phyloP scores from a whole-genome alignment of 2,329 filamentous ascomycete species.

The Botryotinia globosa region DNA sequence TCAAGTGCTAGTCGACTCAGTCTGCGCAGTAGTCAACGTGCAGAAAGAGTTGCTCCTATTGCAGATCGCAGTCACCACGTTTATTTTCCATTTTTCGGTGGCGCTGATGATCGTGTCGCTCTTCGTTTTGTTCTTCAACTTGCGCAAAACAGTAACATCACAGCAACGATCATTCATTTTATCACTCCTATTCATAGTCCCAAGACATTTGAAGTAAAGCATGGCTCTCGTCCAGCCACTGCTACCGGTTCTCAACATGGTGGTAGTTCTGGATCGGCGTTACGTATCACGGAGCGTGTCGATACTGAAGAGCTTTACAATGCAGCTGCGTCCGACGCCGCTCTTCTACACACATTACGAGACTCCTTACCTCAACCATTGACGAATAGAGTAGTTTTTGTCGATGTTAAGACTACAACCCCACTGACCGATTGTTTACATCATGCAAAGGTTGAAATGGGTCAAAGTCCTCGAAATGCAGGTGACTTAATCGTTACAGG shows the following conservation, averaged over 20 bases:
- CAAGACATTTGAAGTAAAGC: conserved; percentile 24
- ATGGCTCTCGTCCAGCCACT: conserved; percentile 10
- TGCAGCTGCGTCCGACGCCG: conserved; percentile 36
- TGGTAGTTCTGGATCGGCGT: conserved; percentile 20
- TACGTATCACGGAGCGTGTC: conserved; percentile 27
- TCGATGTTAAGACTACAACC: conserved; percentile 45
- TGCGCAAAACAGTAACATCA: conserved; percentile 73
- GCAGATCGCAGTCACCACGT: conserved; percentile 74
- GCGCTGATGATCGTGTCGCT: conserved; percentile 75
- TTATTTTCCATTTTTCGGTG: conserved; percentile 84
- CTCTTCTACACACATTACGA: conserved; percentile 56
- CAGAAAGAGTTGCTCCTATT: conserved; percentile 56
- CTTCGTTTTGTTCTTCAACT: conserved; percentile 81
- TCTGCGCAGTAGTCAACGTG: conserved; percentile 53
- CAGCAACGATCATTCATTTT: conserved; percentile 70
- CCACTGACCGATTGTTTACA: conserved; percentile 44
- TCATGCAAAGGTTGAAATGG: conserved; percentile 57
- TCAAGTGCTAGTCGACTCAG: conserved; percentile 57
- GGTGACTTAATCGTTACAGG: conserved; percentile 71
- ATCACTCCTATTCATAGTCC: conserved; percentile 33
- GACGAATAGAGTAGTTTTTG: conserved; percentile 56
- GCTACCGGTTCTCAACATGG: conserved; percentile 3
- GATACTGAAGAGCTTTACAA: conserved; percentile 31
- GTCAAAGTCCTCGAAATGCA: conserved; percentile 59
- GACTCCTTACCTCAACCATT: conserved; percentile 54